These are phyloP conservation scores for Acanthamoeba healyi DNA, from an alignment of 208 protist genomes.

Conservation along the genomic window DNA sequence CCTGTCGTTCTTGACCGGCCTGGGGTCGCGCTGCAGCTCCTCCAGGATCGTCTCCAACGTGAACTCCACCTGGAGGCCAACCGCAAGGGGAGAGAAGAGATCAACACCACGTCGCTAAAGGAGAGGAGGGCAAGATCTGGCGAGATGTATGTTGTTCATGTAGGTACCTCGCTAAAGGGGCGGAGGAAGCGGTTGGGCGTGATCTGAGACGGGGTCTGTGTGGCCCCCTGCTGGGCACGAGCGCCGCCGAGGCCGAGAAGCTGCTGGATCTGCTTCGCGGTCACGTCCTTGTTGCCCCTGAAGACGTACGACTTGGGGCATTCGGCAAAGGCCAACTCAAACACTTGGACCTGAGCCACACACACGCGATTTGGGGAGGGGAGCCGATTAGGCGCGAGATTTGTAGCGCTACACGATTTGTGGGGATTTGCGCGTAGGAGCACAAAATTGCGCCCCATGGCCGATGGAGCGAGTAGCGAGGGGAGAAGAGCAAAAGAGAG, in stretches of 20 bases:
- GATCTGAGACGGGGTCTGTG: neutral
- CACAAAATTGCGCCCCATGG: too few species aligned
- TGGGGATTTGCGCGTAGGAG: too few species aligned
- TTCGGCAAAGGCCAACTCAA: constrained; percentile 90
- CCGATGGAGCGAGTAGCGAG: too few species aligned
- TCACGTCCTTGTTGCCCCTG: constrained; percentile 89
- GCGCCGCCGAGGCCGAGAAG: constrained; percentile 91
- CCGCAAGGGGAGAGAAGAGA: constrained; percentile 87
- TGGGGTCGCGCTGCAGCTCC: constrained; percentile 95
- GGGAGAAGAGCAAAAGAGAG: too few species aligned
- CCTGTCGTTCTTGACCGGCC: constrained; percentile 94
- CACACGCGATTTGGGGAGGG: neutral
- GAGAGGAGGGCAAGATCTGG: too few species aligned
- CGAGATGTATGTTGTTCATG: too few species aligned
- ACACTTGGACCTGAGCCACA: constrained; percentile 87
- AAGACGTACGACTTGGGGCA: constrained; percentile 93
- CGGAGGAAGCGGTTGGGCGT: constrained; percentile 50
- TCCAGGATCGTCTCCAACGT: constrained; percentile 95
- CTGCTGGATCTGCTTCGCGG: constrained; percentile 86
- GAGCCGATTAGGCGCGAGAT: neutral
- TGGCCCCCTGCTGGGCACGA: neutral
- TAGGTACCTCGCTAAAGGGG: constrained; percentile 44
- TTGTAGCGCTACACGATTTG: neutral
- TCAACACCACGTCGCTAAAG: neutral
- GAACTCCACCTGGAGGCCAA: constrained; percentile 88